phyloP scores from a whole-genome alignment of 192 early-diverging fungal genomes.

The Borealophlyctis nickersoniae region DNA sequence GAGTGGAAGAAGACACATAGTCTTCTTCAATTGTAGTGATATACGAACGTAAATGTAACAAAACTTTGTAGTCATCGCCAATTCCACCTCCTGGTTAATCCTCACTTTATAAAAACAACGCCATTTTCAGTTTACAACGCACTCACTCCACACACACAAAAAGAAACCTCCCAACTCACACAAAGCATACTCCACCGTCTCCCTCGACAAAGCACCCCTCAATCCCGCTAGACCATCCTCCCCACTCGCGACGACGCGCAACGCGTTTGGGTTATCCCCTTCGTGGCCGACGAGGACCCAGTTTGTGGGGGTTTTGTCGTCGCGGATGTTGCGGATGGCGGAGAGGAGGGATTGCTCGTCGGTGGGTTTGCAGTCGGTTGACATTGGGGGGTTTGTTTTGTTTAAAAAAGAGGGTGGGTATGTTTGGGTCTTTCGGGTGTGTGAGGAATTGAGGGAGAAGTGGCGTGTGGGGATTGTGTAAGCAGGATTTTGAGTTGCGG shows the following conservation, averaged over 20 bases:
- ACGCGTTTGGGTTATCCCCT: conserved; percentile 17
- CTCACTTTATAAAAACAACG: background rate
- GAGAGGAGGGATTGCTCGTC: conserved; percentile 3
- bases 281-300: conserved; percentile 37
- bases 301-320: conserved; percentile 34
- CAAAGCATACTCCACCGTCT: conserved; percentile 31
- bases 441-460: no score
- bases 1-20: background rate
- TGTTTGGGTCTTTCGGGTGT: no score
- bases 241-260: conserved; percentile 22
- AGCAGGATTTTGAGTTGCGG: no score
- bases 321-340: conserved; percentile 31
- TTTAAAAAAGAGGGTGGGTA: no score
- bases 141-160: no score
- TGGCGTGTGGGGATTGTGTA: no score
- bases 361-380: conserved; percentile 7
- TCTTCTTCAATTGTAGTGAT: background rate
- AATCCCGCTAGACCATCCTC: conserved; percentile 28
- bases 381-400: no score
- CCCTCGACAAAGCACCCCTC: conserved; percentile 5
- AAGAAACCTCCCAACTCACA: conserved; percentile 11
- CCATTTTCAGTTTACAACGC: no score
- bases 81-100: conserved; percentile 7
- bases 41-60: conserved; percentile 29
- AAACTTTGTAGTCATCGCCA: conserved; percentile 38